Conservation (phyloP, 2,329 filamentous ascomycete species). For the Ophiocordyceps camponoti-saundersi region DNA sequence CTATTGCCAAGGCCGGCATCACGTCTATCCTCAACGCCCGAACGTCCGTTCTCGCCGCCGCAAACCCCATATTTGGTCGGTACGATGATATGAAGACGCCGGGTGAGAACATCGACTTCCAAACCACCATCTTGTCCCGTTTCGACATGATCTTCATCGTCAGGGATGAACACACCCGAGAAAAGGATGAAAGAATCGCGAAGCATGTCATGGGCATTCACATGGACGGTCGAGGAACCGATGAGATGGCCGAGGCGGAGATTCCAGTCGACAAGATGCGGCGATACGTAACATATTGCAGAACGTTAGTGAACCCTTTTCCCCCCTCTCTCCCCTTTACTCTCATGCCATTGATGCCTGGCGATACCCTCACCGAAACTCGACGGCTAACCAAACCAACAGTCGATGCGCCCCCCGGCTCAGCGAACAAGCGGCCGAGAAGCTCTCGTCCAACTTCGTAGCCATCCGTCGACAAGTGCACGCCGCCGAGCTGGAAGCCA, state of each 20-base stretch:
- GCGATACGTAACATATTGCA: constrained; percentile 93
- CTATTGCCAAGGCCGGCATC: constrained; percentile 95
- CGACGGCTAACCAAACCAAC: constrained; percentile 11
- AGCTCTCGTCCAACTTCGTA: constrained; percentile 92
- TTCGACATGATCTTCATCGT: constrained; percentile 99
- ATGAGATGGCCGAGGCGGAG: constrained; percentile 72
- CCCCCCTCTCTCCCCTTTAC: too few species aligned
- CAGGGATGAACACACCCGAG: constrained; percentile 79
- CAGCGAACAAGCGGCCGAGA: constrained; percentile 80
- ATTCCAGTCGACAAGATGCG: constrained; percentile 95
- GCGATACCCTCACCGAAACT: too few species aligned
- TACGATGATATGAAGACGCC: constrained; percentile 98
- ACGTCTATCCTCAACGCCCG: constrained; percentile 94
- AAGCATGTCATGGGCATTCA: constrained; percentile 96
- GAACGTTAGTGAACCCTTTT: constrained; percentile 45
- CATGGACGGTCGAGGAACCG: constrained; percentile 72
- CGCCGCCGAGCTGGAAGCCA: constrained; percentile 75
- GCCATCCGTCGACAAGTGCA: constrained; percentile 91
- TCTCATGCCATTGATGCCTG: not conserved
- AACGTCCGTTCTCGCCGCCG: constrained; percentile 86
- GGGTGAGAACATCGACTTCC: constrained; percentile 97
- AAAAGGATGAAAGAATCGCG: constrained; percentile 82
- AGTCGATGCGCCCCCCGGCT: constrained; percentile 86
- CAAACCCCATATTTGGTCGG: constrained; percentile 92
- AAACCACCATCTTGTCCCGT: constrained; percentile 92